Evolutionary conservation across 208 protist species (phyloP), one percentile per base, ranked within the genome.

Genomic region (Acanthamoeba sp.): DNA sequence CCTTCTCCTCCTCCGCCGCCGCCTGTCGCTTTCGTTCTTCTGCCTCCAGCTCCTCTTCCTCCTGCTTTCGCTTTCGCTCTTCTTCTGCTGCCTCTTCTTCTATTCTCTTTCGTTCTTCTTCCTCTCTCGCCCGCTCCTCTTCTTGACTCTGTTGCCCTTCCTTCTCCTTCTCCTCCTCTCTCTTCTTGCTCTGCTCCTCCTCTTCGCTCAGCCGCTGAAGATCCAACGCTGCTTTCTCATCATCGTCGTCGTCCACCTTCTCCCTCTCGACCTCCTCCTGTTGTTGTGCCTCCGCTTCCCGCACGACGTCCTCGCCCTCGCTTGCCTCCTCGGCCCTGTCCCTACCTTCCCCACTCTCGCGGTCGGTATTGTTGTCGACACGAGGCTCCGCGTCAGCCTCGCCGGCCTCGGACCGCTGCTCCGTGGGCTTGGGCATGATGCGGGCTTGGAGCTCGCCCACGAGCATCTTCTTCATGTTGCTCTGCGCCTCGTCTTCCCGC

Each of bases 61-160:
- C 29, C 34, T 84, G 38, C 73, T 50, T 84, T 84, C 73, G 38
- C 34, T 84, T n/a, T 84, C n/a, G 20, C 45, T 50, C 45, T 50
- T 50, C 45, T 14, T 50, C 45, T 50, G 45, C 5, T 50, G 45
- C 45, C 45, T 50, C 45, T 14, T 50, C 45, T 50, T 14, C 45
- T 48, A 3, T 48, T 48, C 42, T 10, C 3, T 14, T 10, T 1
- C 45, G 9, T 1, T 14, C 18, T 50, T 10, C 18, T 50, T 14
- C 18, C n/a, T n/a, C n/a, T n/a, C n/a, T n/a, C n/a, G n/a, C n/a
- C n/a, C n/a, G n/a, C n/a, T 50, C 45, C 18, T 50, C 45, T 50
- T 50, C 45, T 50, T n/a, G n/a, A n/a, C 45, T 50, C 45, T 50
- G 9, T 50, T 14, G 45, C 32, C 22, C 64, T 32, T 73, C 64